Evolutionary conservation across 1,139 yeast genomes (phyloP).

Genomic region (Taphrina flavorubra): DNA sequence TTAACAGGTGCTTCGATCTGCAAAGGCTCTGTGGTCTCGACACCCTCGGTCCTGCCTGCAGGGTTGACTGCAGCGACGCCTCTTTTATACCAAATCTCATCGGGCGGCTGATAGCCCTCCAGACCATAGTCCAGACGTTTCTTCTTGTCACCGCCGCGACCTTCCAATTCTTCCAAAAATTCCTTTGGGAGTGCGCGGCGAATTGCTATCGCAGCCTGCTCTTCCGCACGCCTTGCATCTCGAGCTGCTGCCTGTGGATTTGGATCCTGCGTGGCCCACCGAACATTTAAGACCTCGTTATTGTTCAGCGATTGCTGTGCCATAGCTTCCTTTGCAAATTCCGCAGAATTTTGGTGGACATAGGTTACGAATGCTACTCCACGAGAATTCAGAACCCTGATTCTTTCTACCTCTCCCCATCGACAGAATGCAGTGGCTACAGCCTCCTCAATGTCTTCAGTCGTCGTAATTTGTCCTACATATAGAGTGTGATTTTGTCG

Average conservation of each 20-base stretch:
- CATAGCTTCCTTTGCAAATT: slow-evolving; percentile 95
- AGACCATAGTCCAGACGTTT: slow-evolving; percentile 43
- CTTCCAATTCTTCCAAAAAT: slow-evolving; percentile 46
- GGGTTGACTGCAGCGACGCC: slow-evolving; percentile 44
- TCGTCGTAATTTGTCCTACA: slow-evolving; percentile 67
- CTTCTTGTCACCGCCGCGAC: slow-evolving; percentile 40
- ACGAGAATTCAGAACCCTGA: slow-evolving; percentile 64
- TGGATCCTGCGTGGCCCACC: slow-evolving; percentile 93
- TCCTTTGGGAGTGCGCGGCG: slow-evolving; percentile 50
- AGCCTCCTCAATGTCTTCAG: slow-evolving; percentile 55
- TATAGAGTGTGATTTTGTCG: slow-evolving; percentile 73
- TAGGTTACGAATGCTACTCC: slow-evolving; percentile 83
- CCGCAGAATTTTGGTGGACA: slow-evolving; percentile 73
- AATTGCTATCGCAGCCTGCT: slow-evolving; percentile 55
- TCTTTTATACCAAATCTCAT: slow-evolving; percentile 45
- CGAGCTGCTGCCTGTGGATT: slow-evolving; percentile 69
- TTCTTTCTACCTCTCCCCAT: slow-evolving; percentile 78
- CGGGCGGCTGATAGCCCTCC: slow-evolving; percentile 45
- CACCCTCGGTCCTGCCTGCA: slow-evolving; percentile 28
- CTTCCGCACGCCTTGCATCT: slow-evolving; percentile 54
- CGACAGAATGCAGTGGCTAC: slow-evolving; percentile 66
- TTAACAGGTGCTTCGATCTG: slow-evolving; percentile 1
- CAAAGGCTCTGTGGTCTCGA: background rate
- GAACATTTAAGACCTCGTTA: slow-evolving; percentile 68
- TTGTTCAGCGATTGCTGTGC: slow-evolving; percentile 73